Base-by-base conservation (phyloP, 225 moss, liverwort and hornwort genomes). In the Sphagnum contortum region DNA sequence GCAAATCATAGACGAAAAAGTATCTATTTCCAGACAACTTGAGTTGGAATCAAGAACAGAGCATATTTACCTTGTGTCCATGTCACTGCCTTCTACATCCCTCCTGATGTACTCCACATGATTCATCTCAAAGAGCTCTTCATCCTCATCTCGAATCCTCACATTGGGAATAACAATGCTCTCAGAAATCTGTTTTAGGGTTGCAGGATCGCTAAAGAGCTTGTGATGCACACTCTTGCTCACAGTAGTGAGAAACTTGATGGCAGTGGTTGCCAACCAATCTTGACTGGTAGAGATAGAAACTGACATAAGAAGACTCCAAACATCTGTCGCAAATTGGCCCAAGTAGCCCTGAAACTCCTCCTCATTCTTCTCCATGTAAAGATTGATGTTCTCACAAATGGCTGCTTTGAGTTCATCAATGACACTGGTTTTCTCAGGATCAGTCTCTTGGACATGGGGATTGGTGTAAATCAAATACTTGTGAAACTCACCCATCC, bases 341-440 rank as follows among this genome's bases (percentile, higher is more conserved):
- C 83, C 67, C 75, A 98, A 72, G 69, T 83, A 98, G 2, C 80
- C 87, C 75, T 93, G 90, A 65, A 98, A 98, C 76, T 98, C 98
- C 66, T 98, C 93, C 66, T 98, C 98, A 47, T 98, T 93, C 76
- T 98, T 98, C 74, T 98, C 98, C 93, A 98, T 86, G 65, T 98
- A 98, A 64, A 98, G 72, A 72, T 91, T 98, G 45, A 98, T 91
- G 63, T 98, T 98, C 76, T 98, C 98, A 71, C 98, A 98, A 3
- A 91, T 79, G 6, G 98, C 93, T 45, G 93, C 85, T 75, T 98
- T 93, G 1, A 98, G 77, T 45, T 91, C 87, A 77, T 98, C 98
- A 57, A 91, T 79, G 12, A 91, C 87, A 45, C 83, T 91, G 53
- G 83, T 69, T 70, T 93, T 89, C 52, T 72, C 76, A 3, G 71